Evolutionary conservation across 495 filamentous ascomycete genomes (phyloP).

Genomic region (Neurospora sp.): DNA sequence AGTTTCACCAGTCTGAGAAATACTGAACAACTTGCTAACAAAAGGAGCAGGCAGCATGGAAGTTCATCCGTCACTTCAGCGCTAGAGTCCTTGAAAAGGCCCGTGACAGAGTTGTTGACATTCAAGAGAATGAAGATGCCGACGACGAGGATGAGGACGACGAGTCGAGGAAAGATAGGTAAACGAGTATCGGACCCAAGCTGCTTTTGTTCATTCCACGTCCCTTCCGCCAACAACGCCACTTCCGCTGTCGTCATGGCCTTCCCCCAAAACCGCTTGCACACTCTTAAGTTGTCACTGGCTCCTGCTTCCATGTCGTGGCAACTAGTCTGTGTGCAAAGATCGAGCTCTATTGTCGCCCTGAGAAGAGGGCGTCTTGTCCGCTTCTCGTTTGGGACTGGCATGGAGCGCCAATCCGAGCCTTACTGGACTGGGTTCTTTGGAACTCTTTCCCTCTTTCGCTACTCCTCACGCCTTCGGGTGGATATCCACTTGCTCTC

Average conservation of each 20-base stretch:
- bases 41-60: constrained; percentile 59
- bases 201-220: not conserved
- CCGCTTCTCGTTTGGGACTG: constrained; percentile 12
- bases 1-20: constrained; percentile 20
- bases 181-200: not conserved
- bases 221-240: not conserved
- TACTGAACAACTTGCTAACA: constrained; percentile 13
- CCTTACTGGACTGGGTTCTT: constrained; percentile 8
- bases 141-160: constrained; percentile 52
- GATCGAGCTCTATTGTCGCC: constrained; percentile 43
- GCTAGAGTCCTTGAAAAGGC: constrained; percentile 60
- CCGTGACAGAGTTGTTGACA: constrained; percentile 71
- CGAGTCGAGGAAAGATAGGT: constrained; percentile 20
- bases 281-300: constrained; percentile 92
- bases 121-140: constrained; percentile 57
- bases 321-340: constrained; percentile 94
- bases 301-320: constrained; percentile 61
- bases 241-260: not conserved
- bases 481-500: not conserved
- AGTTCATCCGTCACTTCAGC: constrained; percentile 62
- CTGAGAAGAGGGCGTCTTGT: constrained; percentile 36
- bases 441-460: constrained; percentile 3
- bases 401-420: constrained; percentile 13
- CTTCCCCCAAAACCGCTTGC: constrained; percentile 31
- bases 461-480: not conserved